Conservation (phyloP, 305 asterid species). For the Nicotiana rustica region DNA sequence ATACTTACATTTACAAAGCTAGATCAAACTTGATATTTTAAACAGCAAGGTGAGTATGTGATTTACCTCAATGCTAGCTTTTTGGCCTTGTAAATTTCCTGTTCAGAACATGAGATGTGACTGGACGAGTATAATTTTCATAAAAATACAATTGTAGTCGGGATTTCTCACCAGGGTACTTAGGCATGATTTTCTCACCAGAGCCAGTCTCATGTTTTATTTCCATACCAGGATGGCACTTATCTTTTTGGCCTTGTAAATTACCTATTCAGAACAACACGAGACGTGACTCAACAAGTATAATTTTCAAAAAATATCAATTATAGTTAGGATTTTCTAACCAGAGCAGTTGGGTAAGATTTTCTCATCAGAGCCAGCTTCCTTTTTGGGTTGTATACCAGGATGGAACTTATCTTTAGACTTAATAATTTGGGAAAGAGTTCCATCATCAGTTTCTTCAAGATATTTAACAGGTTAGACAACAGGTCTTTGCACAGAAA, state of each 20-base stretch:
- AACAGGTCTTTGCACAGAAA: not conserved
- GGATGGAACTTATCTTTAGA: constrained; percentile 38
- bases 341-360: constrained; percentile 3
- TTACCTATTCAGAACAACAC: constrained; percentile 28
- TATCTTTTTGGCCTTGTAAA: constrained; percentile 29
- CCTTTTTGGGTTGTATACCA: constrained; percentile 27
- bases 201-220: constrained; percentile 15
- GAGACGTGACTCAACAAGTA: constrained; percentile 16
- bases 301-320: not conserved
- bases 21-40: not conserved
- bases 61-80: constrained; percentile 37
- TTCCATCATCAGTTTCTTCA: constrained; percentile 44
- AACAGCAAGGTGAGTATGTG: not conserved
- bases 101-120: constrained; percentile 24
- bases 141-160: not conserved
- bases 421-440: constrained; percentile 40
- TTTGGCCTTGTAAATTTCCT: constrained; percentile 30
- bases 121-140: constrained; percentile 11
- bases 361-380: not conserved
- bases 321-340: not conserved
- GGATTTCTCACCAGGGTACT: constrained; percentile 18
- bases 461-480: not conserved
- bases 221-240: constrained; percentile 24
- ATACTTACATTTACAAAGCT: not conserved
- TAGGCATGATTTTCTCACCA: not conserved